A percentile compares a stretch with the other conserved stretches of the same genome.
phyloP scores from a whole-genome alignment of 306 rosid genomes.

The Hippophae gyantsensis region DNA sequence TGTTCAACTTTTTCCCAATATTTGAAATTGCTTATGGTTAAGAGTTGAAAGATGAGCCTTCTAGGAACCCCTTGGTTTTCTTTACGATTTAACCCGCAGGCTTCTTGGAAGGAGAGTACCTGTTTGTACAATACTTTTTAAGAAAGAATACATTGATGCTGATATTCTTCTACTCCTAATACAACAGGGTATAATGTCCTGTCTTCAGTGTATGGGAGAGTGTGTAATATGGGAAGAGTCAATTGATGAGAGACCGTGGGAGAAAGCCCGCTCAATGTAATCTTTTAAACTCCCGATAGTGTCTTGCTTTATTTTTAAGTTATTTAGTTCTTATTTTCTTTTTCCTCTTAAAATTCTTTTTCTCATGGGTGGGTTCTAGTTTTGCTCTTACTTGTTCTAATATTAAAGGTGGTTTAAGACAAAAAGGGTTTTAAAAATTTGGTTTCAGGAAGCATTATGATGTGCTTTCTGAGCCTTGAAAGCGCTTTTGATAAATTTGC shows the following conservation, averaged over 20 bases:
- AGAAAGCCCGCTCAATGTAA: conserved; percentile 79
- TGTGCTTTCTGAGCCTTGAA: no score
- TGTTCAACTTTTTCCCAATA: not conserved
- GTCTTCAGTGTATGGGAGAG: conserved; percentile 80
- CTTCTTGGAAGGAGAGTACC: not conserved
- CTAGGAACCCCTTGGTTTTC: not conserved
- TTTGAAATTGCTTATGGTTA: not conserved
- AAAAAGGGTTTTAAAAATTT: no score
- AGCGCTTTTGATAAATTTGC: no score
- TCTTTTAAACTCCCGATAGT: conserved; percentile 4
- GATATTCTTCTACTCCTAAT: conserved; percentile 6
- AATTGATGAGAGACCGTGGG: conserved; percentile 91
- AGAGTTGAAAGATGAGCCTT: not conserved
- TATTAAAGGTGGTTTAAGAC: no score
- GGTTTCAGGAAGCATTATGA: no score
- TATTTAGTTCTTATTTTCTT: not conserved
- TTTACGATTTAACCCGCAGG: no score
- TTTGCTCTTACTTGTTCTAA: no score
- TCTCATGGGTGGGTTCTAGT: no score
- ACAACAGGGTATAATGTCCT: conserved; percentile 71
- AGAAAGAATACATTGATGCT: not conserved
- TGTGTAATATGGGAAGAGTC: conserved; percentile 96
- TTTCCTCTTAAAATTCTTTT: not conserved
- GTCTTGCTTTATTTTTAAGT: not conserved
- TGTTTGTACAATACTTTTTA: not conserved